A percentile compares a stretch with the other conserved stretches of the same genome.
phyloP scores from a whole-genome alignment of 106 monocot species.

The Apostasia shenzhenica region DNA sequence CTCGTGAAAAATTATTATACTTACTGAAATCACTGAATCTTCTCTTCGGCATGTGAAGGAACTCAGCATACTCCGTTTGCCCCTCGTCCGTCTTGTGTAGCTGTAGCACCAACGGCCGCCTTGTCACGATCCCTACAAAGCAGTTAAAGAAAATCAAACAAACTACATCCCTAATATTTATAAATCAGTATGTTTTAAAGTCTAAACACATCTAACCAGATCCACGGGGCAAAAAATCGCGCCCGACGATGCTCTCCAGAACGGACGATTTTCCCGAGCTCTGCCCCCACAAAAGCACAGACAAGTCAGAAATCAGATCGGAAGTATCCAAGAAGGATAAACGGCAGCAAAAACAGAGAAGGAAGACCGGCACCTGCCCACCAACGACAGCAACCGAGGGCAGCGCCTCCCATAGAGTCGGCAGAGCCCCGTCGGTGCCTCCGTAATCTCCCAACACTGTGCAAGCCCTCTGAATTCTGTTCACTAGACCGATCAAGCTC shows the following conservation, averaged over 20 bases:
- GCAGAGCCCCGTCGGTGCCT: slow-evolving; percentile 39
- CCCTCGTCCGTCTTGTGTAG: slow-evolving; percentile 57
- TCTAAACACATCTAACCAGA: slow-evolving; percentile 23
- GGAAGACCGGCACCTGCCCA: slow-evolving; percentile 26
- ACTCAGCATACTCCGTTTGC: slow-evolving; percentile 54
- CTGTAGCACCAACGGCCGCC: slow-evolving; percentile 66
- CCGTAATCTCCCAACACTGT: slow-evolving; percentile 93
- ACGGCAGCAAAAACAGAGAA: background rate
- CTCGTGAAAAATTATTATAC: background rate
- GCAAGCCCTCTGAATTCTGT: slow-evolving; percentile 88
- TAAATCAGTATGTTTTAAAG: background rate
- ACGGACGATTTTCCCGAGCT: slow-evolving; percentile 63
- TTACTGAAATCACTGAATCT: slow-evolving; percentile 55
- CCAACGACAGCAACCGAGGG: slow-evolving; percentile 70
- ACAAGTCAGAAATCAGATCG: background rate
- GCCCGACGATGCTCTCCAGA: slow-evolving; percentile 51
- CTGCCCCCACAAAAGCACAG: slow-evolving; percentile 13
- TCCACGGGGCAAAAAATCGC: slow-evolving; percentile 59
- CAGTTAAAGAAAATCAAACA: slow-evolving; percentile 1
- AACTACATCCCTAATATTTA: background rate
- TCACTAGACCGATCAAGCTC: slow-evolving; percentile 85
- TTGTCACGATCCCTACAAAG: slow-evolving; percentile 59
- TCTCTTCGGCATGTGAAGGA: slow-evolving; percentile 54
- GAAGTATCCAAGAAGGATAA: background rate
- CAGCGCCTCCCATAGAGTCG: slow-evolving; percentile 66